Conservation (phyloP, 371 early-diverging fungal species). For the Rhizopus arrhizus region DNA sequence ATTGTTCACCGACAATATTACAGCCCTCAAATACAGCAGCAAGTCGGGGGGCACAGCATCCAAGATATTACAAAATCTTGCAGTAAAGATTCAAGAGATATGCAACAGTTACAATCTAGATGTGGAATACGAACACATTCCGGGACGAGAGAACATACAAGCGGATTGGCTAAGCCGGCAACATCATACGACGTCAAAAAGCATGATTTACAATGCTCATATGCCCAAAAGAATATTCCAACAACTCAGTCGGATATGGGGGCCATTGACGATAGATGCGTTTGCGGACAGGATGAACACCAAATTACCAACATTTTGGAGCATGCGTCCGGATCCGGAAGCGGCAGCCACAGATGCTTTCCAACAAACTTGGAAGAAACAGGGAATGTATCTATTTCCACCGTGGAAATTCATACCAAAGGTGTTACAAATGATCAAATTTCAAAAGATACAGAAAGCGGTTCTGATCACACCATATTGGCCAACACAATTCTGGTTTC, state of each 20-base stretch:
- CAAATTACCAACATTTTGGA: constrained; percentile 24
- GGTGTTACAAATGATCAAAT: constrained; percentile 24
- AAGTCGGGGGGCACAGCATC: constrained; percentile 26
- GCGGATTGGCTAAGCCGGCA: constrained; percentile 21
- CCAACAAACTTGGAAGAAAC: constrained; percentile 22
- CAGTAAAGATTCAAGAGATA: constrained; percentile 18
- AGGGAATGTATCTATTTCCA: constrained; percentile 25
- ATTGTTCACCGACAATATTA: constrained; percentile 26
- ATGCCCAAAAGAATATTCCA: constrained; percentile 8
- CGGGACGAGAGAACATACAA: constrained; percentile 16
- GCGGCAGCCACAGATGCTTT: constrained; percentile 35
- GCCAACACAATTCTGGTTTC: constrained; percentile 28
- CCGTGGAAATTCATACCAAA: constrained; percentile 33
- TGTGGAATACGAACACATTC: constrained; percentile 21
- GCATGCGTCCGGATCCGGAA: constrained; percentile 21
- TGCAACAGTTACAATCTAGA: constrained; percentile 9
- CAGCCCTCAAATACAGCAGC: constrained; percentile 27
- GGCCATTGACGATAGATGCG: constrained; percentile 29
- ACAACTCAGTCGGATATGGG: constrained; percentile 7
- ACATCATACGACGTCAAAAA: too few species aligned
- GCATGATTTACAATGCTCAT: constrained; percentile 18
- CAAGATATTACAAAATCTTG: constrained; percentile 15
- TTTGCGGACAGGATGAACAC: constrained; percentile 31
- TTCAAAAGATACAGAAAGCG: constrained; percentile 7
- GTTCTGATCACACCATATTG: constrained; percentile 30